Conservation (phyloP, 768 basidiomycete genomes). For the Boletus sp. region DNA sequence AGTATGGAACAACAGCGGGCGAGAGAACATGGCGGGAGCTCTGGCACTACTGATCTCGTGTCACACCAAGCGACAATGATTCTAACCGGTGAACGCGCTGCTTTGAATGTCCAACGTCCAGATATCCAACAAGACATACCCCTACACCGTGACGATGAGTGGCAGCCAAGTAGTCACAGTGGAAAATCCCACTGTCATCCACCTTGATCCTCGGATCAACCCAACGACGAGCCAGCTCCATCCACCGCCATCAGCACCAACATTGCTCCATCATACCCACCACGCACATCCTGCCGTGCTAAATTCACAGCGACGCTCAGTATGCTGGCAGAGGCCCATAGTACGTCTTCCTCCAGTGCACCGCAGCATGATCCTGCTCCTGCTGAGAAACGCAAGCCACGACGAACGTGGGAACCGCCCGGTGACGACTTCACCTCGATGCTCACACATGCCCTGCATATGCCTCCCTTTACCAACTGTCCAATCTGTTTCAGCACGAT, state of each 20-base stretch:
- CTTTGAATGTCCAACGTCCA: not conserved
- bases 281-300: slow-evolving; percentile 31
- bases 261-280: not conserved
- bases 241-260: not conserved
- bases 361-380: not conserved
- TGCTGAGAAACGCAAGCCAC: slow-evolving; percentile 3
- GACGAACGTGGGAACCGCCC: slow-evolving; percentile 9
- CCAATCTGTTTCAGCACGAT: slow-evolving; percentile 84
- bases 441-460: slow-evolving; percentile 63
- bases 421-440: slow-evolving; percentile 73
- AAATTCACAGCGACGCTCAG: slow-evolving; percentile 40
- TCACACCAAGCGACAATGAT: not conserved
- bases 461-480: slow-evolving; percentile 75
- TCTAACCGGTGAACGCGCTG: no score
- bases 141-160: not conserved
- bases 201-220: not conserved
- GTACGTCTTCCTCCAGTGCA: not conserved
- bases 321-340: slow-evolving; percentile 5
- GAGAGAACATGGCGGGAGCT: not conserved
- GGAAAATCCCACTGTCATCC: not conserved
- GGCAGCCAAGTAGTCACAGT: no score
- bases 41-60: not conserved
- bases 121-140: not conserved
- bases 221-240: not conserved
- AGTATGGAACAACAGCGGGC: not conserved